phyloP scores from a whole-genome alignment of 768 basidiomycete genomes.

The Kwoniella pini region DNA sequence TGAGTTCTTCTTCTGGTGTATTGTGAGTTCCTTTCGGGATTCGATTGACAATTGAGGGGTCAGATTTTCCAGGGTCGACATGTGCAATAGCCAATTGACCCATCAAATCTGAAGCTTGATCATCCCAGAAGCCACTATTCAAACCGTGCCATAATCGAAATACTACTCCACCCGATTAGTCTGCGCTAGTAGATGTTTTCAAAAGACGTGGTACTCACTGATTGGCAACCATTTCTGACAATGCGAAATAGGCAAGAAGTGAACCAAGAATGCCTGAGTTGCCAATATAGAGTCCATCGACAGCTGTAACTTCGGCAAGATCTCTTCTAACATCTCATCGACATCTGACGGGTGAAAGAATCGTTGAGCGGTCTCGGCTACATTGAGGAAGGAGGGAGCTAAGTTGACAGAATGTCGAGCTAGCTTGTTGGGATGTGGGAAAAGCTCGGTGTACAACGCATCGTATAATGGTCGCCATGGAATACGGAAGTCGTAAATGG shows the following conservation, averaged over 20 bases:
- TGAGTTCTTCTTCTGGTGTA: conserved; percentile 39
- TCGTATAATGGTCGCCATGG: conserved; percentile 50
- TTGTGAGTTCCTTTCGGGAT: conserved; percentile 46
- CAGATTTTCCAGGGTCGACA: conserved; percentile 71
- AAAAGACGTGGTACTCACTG: conserved; percentile 57
- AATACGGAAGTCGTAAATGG: conserved; percentile 50
- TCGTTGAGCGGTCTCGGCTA: conserved; percentile 61
- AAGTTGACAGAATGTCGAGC: conserved; percentile 55
- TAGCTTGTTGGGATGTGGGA: conserved; percentile 60
- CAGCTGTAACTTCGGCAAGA: conserved; percentile 63
- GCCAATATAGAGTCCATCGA: conserved; percentile 70
- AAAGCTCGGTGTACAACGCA: conserved; percentile 58
- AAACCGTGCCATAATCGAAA: conserved; percentile 85
- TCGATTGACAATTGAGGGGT: conserved; percentile 67
- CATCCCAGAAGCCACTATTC: conserved; percentile 86
- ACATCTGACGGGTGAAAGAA: conserved; percentile 88
- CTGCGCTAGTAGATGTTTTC: background rate
- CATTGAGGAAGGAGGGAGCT: conserved; percentile 54
- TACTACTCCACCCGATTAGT: conserved; percentile 50
- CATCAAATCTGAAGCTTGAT: conserved; percentile 82
- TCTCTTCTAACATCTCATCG: conserved; percentile 83
- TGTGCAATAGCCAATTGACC: conserved; percentile 76
- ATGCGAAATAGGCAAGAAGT: conserved; percentile 80
- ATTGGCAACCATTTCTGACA: conserved; percentile 74
- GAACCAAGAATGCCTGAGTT: conserved; percentile 79